These are phyloP conservation scores for Candida adriatica DNA, from an alignment of 805 yeast genomes.

Conservation along the genomic window DNA sequence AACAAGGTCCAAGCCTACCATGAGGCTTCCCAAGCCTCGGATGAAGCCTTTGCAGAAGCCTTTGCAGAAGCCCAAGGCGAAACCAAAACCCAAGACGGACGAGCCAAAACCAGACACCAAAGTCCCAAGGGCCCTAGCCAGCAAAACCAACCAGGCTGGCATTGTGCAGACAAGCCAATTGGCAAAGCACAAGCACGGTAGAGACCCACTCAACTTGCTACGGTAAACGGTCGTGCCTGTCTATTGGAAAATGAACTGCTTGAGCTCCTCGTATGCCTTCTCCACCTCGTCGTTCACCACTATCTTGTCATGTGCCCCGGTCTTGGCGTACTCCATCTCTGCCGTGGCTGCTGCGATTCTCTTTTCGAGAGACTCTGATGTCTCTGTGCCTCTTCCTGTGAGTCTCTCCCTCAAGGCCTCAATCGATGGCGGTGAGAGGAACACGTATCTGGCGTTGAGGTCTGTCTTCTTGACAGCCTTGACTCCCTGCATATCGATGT, in stretches of 20 bases:
- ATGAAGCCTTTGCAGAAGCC: no score
- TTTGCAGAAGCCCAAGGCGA: no score
- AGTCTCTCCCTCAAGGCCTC: constrained; percentile 72
- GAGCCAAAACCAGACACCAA: no score
- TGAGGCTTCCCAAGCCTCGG: no score
- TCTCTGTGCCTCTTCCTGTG: constrained; percentile 90
- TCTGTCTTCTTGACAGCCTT: constrained; percentile 79
- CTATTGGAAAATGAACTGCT: constrained; percentile 75
- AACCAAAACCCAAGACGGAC: no score
- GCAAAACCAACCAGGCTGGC: no score
- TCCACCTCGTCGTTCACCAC: constrained; percentile 91
- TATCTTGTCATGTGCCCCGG: constrained; percentile 87
- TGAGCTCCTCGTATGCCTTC: constrained; percentile 76
- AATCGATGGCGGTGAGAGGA: constrained; percentile 88
- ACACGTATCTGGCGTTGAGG: constrained; percentile 78
- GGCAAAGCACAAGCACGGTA: no score
- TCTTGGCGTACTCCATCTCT: constrained; percentile 82
- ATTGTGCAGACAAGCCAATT: no score
- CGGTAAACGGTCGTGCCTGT: no score
- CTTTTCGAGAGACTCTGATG: constrained; percentile 74
- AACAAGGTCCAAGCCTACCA: no score
- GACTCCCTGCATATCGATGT: constrained; percentile 99
- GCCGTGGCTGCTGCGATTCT: constrained; percentile 82
- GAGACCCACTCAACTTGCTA: no score
- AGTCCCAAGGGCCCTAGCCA: no score